Evolutionary conservation across 352 stramenopile genomes (phyloP).

Genomic region (Globisporangium echinulatum): DNA sequence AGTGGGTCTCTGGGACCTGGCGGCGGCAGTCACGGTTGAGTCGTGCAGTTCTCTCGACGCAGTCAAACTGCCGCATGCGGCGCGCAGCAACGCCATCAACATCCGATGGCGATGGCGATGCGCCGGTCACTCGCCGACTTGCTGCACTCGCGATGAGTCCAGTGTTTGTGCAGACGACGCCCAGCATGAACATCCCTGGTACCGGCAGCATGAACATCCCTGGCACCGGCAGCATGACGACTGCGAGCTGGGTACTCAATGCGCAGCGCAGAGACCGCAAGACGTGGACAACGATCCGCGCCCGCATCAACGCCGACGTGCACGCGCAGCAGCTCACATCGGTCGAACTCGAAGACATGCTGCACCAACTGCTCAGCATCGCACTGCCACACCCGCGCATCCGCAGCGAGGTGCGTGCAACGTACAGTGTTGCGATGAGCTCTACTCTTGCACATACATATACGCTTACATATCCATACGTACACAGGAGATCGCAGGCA

Average conservation of each 20-base stretch:
- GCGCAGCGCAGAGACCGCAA: constrained; percentile 63
- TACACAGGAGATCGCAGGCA: constrained; percentile 45
- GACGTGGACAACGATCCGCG: constrained; percentile 11
- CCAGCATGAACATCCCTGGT: no score
- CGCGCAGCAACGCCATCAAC: no score
- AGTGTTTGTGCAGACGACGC: no score
- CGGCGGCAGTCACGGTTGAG: no score
- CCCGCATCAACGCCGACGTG: constrained; percentile 57
- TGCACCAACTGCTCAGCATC: constrained; percentile 54
- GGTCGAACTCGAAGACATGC: constrained; percentile 68
- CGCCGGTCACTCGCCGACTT: no score
- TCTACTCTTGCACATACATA: not conserved
- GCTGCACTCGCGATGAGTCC: no score
- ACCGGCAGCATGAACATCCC: not conserved
- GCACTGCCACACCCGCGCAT: constrained; percentile 60
- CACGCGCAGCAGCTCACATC: constrained; percentile 39
- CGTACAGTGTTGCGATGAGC: no score
- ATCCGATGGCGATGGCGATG: no score
- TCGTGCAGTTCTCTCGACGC: no score
- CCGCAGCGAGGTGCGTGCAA: constrained; percentile 37
- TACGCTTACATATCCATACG: not conserved
- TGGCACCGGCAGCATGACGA: not conserved
- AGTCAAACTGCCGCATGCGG: no score
- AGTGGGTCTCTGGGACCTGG: no score
- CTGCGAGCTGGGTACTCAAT: constrained; percentile 45